phyloP scores from a whole-genome alignment of 176 grass and related monocot genomes.

The Tillandsia leiboldiana region DNA sequence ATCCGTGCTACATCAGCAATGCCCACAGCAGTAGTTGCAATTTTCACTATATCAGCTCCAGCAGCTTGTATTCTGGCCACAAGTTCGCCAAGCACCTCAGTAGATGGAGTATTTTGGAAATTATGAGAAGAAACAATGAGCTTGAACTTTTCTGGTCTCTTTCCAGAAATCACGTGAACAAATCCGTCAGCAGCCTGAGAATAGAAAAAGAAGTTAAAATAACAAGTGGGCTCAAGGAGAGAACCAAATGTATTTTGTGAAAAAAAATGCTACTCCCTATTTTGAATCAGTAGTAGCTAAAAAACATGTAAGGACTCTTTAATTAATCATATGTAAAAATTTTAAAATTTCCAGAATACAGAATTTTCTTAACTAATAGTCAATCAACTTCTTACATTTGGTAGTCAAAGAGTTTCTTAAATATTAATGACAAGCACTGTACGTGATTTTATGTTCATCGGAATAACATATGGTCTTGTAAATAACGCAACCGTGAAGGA shows the following conservation, averaged over 20 bases:
- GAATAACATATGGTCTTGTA: too few species aligned
- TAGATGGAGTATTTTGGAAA: conserved; percentile 66
- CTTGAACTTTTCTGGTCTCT: conserved; percentile 79
- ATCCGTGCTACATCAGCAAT: conserved; percentile 80
- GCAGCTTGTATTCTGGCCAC: conserved; percentile 61
- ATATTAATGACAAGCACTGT: too few species aligned
- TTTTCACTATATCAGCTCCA: conserved; percentile 92
- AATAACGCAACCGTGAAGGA: too few species aligned
- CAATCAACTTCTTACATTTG: too few species aligned
- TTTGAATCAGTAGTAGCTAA: too few species aligned
- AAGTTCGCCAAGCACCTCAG: conserved; percentile 54
- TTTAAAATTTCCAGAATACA: too few species aligned
- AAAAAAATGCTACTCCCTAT: too few species aligned
- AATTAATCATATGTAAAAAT: too few species aligned
- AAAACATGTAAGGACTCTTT: too few species aligned
- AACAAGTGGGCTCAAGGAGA: neutral
- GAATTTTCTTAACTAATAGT: too few species aligned
- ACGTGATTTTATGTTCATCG: too few species aligned
- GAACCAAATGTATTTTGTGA: neutral
- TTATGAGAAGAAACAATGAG: conserved; percentile 94
- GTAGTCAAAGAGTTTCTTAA: too few species aligned
- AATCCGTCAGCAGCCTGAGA: conserved; percentile 76
- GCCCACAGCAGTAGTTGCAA: conserved; percentile 73
- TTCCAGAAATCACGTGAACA: conserved; percentile 55
- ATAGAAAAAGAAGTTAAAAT: neutral